A percentile compares a stretch with the other conserved stretches of the same genome.
Conservation (phyloP, 2,329 filamentous ascomycete genomes). For the Colletotrichum tropicicola region DNA sequence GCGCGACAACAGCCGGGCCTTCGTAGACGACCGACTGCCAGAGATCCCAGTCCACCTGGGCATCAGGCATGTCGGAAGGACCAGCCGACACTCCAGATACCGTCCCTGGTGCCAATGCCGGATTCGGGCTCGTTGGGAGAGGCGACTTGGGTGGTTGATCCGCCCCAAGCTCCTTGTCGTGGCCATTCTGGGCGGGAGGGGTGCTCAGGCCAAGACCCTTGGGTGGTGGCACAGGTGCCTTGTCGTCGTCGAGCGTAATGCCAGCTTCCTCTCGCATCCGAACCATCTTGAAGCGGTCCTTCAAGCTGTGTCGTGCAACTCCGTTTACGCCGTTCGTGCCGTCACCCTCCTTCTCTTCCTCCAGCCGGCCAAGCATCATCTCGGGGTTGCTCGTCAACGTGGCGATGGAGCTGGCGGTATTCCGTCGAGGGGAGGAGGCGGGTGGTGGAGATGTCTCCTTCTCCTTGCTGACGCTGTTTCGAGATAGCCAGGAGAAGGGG, state of each 20-base stretch:
- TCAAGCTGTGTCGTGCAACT: conserved; percentile 69
- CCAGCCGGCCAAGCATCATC: conserved; percentile 79
- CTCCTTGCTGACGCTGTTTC: conserved; percentile 69
- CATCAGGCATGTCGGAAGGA: conserved; percentile 74
- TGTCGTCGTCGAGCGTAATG: conserved; percentile 62
- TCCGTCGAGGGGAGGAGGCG: conserved; percentile 61
- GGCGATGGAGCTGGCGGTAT: conserved; percentile 82
- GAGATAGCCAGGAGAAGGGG: conserved; percentile 86
- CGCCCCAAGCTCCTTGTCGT: conserved; percentile 19
- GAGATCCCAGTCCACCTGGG: conserved; percentile 95
- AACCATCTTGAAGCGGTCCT: conserved; percentile 81
- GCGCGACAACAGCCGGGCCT: conserved; percentile 86
- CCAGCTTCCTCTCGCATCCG: conserved; percentile 78
- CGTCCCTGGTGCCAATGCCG: conserved; percentile 82
- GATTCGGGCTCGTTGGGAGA: conserved; percentile 72
- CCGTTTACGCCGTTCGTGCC: conserved; percentile 47
- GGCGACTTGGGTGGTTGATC: conserved; percentile 40
- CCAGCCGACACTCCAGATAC: conserved; percentile 83
- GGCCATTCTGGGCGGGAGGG: conserved; percentile 35
- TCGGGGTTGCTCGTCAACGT: conserved; percentile 85
- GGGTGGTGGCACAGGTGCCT: conserved; percentile 39
- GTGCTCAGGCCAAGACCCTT: conserved; percentile 34
- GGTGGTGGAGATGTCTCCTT: conserved; percentile 64
- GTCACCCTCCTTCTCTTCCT: conserved; percentile 70
- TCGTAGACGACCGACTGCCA: conserved; percentile 98